Conservation (phyloP, 495 filamentous ascomycete genomes). For the Chaetomium tenue region DNA sequence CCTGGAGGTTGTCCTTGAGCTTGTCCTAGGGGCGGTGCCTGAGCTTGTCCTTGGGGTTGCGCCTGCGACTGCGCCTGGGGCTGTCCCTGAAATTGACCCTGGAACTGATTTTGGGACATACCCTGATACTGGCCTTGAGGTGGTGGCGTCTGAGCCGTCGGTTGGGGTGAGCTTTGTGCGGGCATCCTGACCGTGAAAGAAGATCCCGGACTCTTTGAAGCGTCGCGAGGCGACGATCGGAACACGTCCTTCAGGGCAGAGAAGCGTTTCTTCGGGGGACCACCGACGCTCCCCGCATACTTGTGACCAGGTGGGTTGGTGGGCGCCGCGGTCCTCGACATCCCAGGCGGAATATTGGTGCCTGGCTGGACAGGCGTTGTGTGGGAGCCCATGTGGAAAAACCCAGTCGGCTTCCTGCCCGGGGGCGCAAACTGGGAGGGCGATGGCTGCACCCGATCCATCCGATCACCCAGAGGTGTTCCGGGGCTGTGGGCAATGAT, state of each 20-base stretch:
- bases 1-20: neutral
- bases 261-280: conserved; percentile 37
- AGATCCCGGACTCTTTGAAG: conserved; percentile 6
- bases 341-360: conserved; percentile 11
- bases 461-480: conserved; percentile 25
- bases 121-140: conserved; percentile 12
- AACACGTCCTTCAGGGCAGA: conserved; percentile 36
- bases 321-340: conserved; percentile 28
- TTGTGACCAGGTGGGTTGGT: conserved; percentile 19
- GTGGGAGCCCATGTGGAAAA: conserved; percentile 24
- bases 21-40: no score
- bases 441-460: conserved; percentile 12
- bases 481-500: conserved; percentile 31
- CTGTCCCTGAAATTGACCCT: conserved; percentile 12
- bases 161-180: conserved; percentile 1
- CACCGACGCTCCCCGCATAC: conserved; percentile 20
- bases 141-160: conserved; percentile 12
- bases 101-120: conserved; percentile 9
- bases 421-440: conserved; percentile 29
- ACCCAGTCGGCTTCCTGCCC: conserved; percentile 25
- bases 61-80: neutral
- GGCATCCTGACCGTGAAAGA: conserved; percentile 17
- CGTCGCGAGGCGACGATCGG: conserved; percentile 16
- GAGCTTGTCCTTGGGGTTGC: no score
- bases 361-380: conserved; percentile 8